Percentiles rank a stretch among this genome's conserved stretches.
Evolutionary conservation across 2,329 filamentous ascomycete genomes (phyloP).

Genomic region (Huntiella abstrusa): DNA sequence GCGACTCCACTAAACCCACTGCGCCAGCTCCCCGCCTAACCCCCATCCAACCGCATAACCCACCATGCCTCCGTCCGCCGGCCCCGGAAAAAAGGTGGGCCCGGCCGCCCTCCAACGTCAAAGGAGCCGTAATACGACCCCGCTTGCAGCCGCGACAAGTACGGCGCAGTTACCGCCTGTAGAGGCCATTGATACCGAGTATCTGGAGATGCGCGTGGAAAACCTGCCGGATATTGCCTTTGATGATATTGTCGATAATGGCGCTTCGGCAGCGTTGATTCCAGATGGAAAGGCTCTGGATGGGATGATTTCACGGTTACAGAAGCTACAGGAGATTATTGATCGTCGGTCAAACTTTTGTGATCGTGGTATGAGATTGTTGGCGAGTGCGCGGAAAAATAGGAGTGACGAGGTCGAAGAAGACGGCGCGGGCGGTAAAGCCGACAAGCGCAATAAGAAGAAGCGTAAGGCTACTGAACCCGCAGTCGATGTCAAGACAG

Average conservation of each 20-base stretch:
- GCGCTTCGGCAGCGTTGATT: slow-evolving; percentile 35
- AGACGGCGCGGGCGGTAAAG: slow-evolving; percentile 25
- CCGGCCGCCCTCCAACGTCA: slow-evolving; percentile 43
- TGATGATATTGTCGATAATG: slow-evolving; percentile 51
- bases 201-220: slow-evolving; percentile 44
- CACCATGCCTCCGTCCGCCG: slow-evolving; percentile 19
- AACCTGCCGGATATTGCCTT: slow-evolving; percentile 40
- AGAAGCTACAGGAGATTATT: slow-evolving; percentile 45
- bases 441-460: slow-evolving; percentile 49
- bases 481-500: slow-evolving; percentile 29
- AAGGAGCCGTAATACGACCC: slow-evolving; percentile 62
- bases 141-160: slow-evolving; percentile 23
- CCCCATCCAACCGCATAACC: not conserved
- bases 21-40: not conserved
- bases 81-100: slow-evolving; percentile 45
- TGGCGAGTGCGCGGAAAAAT: slow-evolving; percentile 47
- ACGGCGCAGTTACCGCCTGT: slow-evolving; percentile 35
- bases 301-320: slow-evolving; percentile 43
- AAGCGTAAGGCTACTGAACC: slow-evolving; percentile 55
- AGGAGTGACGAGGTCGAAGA: slow-evolving; percentile 33
- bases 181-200: slow-evolving; percentile 40
- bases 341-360: slow-evolving; percentile 48
- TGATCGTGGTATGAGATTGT: slow-evolving; percentile 53
- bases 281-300: slow-evolving; percentile 46
- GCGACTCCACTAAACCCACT: not conserved